These are phyloP conservation scores for Tulasnella sp. DNA, from an alignment of 768 basidiomycete genomes.

Conservation along the genomic window DNA sequence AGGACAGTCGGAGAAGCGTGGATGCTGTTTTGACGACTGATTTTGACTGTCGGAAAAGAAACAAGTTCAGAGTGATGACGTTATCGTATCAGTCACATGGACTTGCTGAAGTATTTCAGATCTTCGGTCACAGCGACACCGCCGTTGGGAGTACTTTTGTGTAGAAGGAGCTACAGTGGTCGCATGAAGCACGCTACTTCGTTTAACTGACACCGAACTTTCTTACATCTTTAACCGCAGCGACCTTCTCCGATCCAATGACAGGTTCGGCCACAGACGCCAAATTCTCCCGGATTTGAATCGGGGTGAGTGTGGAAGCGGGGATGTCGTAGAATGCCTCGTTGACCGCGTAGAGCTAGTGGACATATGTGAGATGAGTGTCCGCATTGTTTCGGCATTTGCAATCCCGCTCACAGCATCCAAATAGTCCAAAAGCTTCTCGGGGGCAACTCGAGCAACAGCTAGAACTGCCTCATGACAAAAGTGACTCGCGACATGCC, in stretches of 20 bases:
- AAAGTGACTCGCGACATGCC: slow-evolving; percentile 66
- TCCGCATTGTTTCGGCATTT: no score
- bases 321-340: slow-evolving; percentile 73
- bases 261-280: slow-evolving; percentile 42
- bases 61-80: background rate
- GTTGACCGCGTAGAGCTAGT: slow-evolving; percentile 68
- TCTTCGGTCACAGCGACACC: slow-evolving; percentile 76
- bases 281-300: slow-evolving; percentile 66
- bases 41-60: slow-evolving; percentile 61
- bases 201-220: no score
- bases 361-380: no score
- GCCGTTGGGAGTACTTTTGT: slow-evolving; percentile 59
- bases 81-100: slow-evolving; percentile 24
- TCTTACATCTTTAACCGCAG: background rate
- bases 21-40: slow-evolving; percentile 79
- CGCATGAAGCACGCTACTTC: background rate
- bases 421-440: slow-evolving; percentile 72
- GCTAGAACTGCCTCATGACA: slow-evolving; percentile 77
- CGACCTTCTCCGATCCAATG: slow-evolving; percentile 37
- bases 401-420: slow-evolving; percentile 37
- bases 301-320: slow-evolving; percentile 48
- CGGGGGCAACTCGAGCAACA: slow-evolving; percentile 57
- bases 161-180: slow-evolving; percentile 39
- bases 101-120: slow-evolving; percentile 86
- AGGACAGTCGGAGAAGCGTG: slow-evolving; percentile 81